A percentile compares a stretch with the other conserved stretches of the same genome.
Evolutionary conservation across 1,139 yeast genomes (phyloP).

Genomic region (Yamadazyma friedrichii): DNA sequence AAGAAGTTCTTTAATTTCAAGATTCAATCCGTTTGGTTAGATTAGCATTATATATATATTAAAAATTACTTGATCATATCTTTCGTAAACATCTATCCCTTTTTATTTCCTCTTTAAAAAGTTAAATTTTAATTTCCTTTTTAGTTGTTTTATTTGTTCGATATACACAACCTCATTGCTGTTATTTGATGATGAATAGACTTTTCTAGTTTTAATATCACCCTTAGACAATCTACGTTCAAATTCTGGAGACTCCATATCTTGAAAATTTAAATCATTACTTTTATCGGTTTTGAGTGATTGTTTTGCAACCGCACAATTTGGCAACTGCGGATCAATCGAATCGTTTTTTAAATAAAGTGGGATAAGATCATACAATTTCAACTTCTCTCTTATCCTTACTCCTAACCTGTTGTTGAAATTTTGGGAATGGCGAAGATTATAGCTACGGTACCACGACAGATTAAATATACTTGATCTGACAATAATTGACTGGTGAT

Average conservation of each 20-base stretch:
- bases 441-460: too few relatives aligned
- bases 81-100: background rate
- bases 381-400: too few relatives aligned
- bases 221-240: constrained; percentile 6
- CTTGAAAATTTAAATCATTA: background rate
- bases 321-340: background rate
- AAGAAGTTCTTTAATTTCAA: constrained; percentile 45
- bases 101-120: background rate
- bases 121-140: constrained; percentile 1
- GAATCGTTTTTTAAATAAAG: too few relatives aligned
- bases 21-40: constrained; percentile 46
- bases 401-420: too few relatives aligned
- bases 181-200: constrained; percentile 1
- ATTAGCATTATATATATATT: background rate
- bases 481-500: too few relatives aligned
- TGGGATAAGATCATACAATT: too few relatives aligned
- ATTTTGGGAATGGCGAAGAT: too few relatives aligned
- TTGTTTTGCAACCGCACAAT: background rate
- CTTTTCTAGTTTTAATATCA: constrained; percentile 9
- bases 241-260: background rate
- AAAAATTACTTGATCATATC: background rate
- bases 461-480: too few relatives aligned
- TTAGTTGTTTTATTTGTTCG: constrained; percentile 2
- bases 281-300: background rate
- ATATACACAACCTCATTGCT: constrained; percentile 10